These are phyloP conservation scores for Gomphus bonarii DNA, from an alignment of 1,284 basidiomycete genomes.

Conservation along the genomic window DNA sequence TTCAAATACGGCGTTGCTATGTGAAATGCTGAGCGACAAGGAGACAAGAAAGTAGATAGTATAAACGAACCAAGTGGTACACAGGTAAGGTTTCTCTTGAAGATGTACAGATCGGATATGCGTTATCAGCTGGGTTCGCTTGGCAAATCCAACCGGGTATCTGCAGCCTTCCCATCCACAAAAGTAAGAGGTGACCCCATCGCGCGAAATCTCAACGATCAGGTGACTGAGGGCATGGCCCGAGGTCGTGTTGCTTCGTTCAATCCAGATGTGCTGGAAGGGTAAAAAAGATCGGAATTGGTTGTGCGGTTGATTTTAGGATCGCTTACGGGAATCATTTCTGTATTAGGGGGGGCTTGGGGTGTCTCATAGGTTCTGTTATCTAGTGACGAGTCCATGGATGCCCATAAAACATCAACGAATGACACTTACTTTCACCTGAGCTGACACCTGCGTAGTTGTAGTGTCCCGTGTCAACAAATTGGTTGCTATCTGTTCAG, in stretches of 20 bases:
- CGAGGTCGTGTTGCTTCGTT: background rate
- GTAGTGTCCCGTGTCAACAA: background rate
- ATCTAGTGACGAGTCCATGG: background rate
- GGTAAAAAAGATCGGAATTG: background rate
- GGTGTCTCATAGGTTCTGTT: background rate
- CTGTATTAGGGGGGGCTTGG: background rate
- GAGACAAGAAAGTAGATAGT: background rate
- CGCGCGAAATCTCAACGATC: background rate
- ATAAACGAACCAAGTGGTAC: conserved; percentile 10
- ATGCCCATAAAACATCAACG: background rate
- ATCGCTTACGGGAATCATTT: background rate
- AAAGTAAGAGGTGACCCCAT: conserved; percentile 2
- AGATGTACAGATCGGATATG: conserved; percentile 11
- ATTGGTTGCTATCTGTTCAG: background rate
- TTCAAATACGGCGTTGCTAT: conserved; percentile 8
- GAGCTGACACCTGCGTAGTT: background rate
- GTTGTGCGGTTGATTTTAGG: background rate
- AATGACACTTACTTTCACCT: background rate
- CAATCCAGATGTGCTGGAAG: background rate
- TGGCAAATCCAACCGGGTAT: conserved; percentile 2
- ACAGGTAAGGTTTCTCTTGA: conserved; percentile 8
- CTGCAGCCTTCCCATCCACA: conserved; percentile 9
- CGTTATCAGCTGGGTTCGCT: conserved; percentile 1
- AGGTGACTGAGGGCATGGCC: background rate
- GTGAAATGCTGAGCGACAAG: background rate